Base-by-base conservation (phyloP, 371 early-diverging fungal species). In the Lichtheimia corymbifera region DNA sequence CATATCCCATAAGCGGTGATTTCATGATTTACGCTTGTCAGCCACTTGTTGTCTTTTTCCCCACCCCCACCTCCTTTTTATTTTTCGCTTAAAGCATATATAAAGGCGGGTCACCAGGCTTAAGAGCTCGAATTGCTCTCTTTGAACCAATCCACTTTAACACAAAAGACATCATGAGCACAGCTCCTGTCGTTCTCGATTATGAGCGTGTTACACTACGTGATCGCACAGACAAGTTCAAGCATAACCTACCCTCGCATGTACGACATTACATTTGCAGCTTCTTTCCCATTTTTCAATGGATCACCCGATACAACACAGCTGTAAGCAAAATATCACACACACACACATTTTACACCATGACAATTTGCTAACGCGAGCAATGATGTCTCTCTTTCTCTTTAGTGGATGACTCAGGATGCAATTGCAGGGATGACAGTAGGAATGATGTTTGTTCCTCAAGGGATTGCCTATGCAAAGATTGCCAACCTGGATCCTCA, bases 361-460 rank as follows among this genome's bases (percentile, higher is more conserved):
- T 27, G 12, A 24, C n/a, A 4, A 18, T 18, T 27, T 24, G 22
- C n/a, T 17, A 17, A 41, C 18, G 18, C 22, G 22, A 22, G 5
- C 25, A 12, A 18, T 3, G 14, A 18, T n/a, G n/a, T n/a, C n/a
- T n/a, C n/a, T n/a, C n/a, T n/a, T n/a, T 53, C 1, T 53, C 15
- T 41, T 4, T 55, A 79, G 50, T 95, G 96, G 96, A 75, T 94
- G 14, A 14, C 85, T 13, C 88, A 91, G 49, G 96, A 97, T 64
- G 43, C 87, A 5, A 83, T 97, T 58, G 93, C 96, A 5, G 97
- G 95, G 18, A 45, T 91, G 24, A 95, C 96, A 3, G 91, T 95
- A 25, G 94, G 92, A 4, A 77, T 91, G 30, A 81, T 96, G 11
- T 84, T 92, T 9, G 86, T 96, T 13, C 95, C 94, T 15, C 96